phyloP scores from a whole-genome alignment of 345 rosid genomes.

The Rubroshorea leprosula region DNA sequence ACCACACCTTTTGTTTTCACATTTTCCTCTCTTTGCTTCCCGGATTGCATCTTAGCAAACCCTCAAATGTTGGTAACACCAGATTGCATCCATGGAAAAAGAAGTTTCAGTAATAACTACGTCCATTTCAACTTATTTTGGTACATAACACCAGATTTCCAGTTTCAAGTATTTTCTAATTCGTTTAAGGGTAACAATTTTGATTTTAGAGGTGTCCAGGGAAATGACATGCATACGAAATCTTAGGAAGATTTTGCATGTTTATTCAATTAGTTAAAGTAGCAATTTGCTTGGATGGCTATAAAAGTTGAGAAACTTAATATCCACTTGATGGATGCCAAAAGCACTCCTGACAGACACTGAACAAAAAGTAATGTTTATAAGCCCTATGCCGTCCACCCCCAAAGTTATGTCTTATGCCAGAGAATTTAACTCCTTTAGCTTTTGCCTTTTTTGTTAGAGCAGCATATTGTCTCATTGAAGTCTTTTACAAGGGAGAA shows the following conservation, averaged over 20 bases:
- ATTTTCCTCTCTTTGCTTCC: background rate
- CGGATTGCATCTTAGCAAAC: background rate
- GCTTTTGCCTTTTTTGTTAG: background rate
- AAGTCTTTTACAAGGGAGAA: background rate
- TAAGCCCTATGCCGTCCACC: slow-evolving; percentile 26
- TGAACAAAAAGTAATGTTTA: slow-evolving; percentile 17
- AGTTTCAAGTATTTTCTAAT: background rate
- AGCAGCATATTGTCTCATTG: background rate
- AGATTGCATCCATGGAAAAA: background rate
- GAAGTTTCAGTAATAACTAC: background rate
- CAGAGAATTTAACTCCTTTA: background rate
- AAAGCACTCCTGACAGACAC: slow-evolving; percentile 13
- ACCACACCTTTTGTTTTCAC: slow-evolving; percentile 1
- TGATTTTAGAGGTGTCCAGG: slow-evolving; percentile 1
- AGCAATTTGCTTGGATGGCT: slow-evolving; percentile 11
- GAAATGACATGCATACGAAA: slow-evolving; percentile 5
- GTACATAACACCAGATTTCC: background rate
- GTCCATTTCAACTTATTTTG: background rate
- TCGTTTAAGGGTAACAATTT: background rate
- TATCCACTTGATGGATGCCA: slow-evolving; percentile 14
- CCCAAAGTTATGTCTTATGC: slow-evolving; percentile 20
- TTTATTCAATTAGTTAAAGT: slow-evolving; percentile 13
- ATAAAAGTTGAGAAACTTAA: slow-evolving; percentile 2
- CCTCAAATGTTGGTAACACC: background rate
- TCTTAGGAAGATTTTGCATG: background rate